Conservation (phyloP, 2,329 filamentous ascomycete genomes). For the Setomelanomma holmii region DNA sequence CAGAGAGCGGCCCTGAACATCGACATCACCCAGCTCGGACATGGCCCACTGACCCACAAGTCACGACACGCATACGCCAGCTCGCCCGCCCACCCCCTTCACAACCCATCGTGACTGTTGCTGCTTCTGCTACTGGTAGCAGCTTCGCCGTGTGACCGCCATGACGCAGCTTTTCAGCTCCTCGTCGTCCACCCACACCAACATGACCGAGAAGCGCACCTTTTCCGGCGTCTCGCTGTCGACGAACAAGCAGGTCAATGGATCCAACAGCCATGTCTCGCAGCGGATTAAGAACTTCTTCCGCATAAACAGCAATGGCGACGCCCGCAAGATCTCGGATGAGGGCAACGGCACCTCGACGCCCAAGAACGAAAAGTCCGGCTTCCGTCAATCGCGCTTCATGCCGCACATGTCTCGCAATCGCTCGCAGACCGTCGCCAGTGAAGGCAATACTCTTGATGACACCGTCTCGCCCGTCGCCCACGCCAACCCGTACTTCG, state of each 20-base stretch:
- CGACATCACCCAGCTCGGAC: constrained; percentile 27
- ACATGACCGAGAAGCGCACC: constrained; percentile 55
- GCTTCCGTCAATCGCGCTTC: constrained; percentile 85
- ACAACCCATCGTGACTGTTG: constrained; percentile 7
- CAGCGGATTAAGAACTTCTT: constrained; percentile 75
- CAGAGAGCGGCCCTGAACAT: constrained; percentile 18
- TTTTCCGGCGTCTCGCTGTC: constrained; percentile 56
- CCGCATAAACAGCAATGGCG: constrained; percentile 66
- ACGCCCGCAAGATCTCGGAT: constrained; percentile 49
- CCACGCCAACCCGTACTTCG: constrained; percentile 96
- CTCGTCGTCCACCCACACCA: constrained; percentile 44
- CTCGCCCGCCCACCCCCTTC: constrained; percentile 13
- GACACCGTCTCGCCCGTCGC: constrained; percentile 90
- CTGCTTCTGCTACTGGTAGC: constrained; percentile 6
- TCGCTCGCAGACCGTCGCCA: constrained; percentile 87
- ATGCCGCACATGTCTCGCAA: constrained; percentile 87
- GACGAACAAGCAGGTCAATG: constrained; percentile 57
- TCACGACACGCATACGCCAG: constrained; percentile 25
- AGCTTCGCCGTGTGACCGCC: constrained; percentile 12
- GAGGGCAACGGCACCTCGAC: constrained; percentile 47
- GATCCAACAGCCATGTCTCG: constrained; percentile 62
- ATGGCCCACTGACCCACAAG: constrained; percentile 46
- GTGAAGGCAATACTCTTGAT: constrained; percentile 89
- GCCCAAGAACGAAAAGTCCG: constrained; percentile 69
- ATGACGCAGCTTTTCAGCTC: constrained; percentile 56